Conservation (phyloP, 768 basidiomycete genomes). For the Lentinula edodes region DNA sequence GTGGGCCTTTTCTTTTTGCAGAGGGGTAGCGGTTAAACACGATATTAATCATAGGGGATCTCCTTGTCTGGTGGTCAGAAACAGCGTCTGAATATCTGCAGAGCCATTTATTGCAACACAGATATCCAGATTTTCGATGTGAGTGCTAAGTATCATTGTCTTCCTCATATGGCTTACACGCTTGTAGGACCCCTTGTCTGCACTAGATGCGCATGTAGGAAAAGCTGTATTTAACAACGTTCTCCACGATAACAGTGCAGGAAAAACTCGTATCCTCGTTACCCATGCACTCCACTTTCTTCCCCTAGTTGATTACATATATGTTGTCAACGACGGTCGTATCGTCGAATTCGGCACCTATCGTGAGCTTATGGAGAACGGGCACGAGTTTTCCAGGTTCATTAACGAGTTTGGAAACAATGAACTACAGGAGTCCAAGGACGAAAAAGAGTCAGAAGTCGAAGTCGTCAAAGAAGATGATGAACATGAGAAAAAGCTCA, state of each 20-base stretch:
- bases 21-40: not conserved
- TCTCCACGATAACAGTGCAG: constrained; percentile 52
- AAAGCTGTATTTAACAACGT: constrained; percentile 84
- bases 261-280: constrained; percentile 83
- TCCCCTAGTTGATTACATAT: constrained; percentile 82
- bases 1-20: constrained; percentile 12
- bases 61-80: constrained; percentile 79
- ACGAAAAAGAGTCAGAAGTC: constrained; percentile 38
- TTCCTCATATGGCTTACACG: not conserved
- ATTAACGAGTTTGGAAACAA: constrained; percentile 73
- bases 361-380: constrained; percentile 54
- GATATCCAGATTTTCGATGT: constrained; percentile 86
- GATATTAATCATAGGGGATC: constrained; percentile 50
- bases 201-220: constrained; percentile 90
- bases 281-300: constrained; percentile 92
- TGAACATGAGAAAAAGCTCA: constrained; percentile 24
- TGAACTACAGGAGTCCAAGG: constrained; percentile 46
- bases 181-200: constrained; percentile 73
- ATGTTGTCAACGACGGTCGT: constrained; percentile 68
- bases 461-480: constrained; percentile 30
- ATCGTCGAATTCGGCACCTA: constrained; percentile 83
- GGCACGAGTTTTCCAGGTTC: constrained; percentile 69
- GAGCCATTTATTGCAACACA: constrained; percentile 80
- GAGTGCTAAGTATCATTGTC: constrained; percentile 11
- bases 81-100: constrained; percentile 80